phyloP scores from a whole-genome alignment of 2,329 filamentous ascomycete genomes.

The Rugonectria rugulosa region DNA sequence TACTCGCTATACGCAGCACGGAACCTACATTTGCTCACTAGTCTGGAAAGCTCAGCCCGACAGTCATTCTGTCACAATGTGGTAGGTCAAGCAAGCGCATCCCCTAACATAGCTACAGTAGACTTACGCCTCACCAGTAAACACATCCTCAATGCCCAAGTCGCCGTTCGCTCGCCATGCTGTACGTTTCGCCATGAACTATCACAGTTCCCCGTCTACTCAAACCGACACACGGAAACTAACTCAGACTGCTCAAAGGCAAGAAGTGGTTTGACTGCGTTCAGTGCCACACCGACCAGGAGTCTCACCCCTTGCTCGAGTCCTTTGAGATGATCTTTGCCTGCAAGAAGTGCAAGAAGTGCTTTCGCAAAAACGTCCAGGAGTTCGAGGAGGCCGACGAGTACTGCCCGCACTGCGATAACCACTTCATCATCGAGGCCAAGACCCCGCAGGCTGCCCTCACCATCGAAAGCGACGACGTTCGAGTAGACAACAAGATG shows the following conservation, averaged over 20 bases:
- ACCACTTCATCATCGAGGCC: slow-evolving; percentile 95
- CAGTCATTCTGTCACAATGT: slow-evolving; percentile 45
- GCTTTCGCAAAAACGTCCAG: slow-evolving; percentile 90
- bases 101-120: neutral
- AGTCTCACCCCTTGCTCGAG: slow-evolving; percentile 79
- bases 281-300: slow-evolving; percentile 87
- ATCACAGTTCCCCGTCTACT: no score
- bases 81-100: slow-evolving; percentile 39
- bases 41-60: neutral
- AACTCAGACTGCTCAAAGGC: slow-evolving; percentile 58
- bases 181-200: slow-evolving; percentile 69
- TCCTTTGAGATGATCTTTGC: slow-evolving; percentile 90
- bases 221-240: neutral
- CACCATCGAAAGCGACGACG: slow-evolving; percentile 90
- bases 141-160: slow-evolving; percentile 97
- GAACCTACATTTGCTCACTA: neutral
- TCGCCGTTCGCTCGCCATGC: slow-evolving; percentile 93
- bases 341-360: slow-evolving; percentile 99
- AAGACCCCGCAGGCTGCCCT: slow-evolving; percentile 82
- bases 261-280: slow-evolving; percentile 99
- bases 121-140: slow-evolving; percentile 67
- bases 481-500: slow-evolving; percentile 86
- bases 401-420: slow-evolving; percentile 98
- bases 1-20: no score
- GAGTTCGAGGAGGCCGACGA: slow-evolving; percentile 98